These are phyloP conservation scores for Stagonosporopsis rhizophila DNA, from an alignment of 2,329 filamentous ascomycete species.

Conservation along the genomic window DNA sequence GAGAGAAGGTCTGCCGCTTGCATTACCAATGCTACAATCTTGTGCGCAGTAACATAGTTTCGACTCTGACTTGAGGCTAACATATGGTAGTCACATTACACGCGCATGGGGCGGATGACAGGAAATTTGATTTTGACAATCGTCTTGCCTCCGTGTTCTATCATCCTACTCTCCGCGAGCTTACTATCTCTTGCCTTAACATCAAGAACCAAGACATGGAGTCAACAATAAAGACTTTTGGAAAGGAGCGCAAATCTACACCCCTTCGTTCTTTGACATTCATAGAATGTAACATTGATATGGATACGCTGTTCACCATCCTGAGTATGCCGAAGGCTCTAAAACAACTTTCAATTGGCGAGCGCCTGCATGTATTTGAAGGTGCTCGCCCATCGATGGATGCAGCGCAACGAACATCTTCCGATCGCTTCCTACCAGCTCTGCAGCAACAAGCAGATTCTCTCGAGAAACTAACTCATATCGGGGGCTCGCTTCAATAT, in stretches of 20 bases:
- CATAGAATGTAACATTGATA: conserved; percentile 48
- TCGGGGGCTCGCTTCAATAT: conserved; percentile 29
- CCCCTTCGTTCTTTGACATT: conserved; percentile 41
- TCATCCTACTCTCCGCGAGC: conserved; percentile 41
- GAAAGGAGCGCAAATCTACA: conserved; percentile 33
- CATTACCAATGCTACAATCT: conserved; percentile 41
- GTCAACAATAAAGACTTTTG: conserved; percentile 13
- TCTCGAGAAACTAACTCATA: conserved; percentile 38
- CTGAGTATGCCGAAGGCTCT: conserved; percentile 44
- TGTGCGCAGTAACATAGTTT: conserved; percentile 25
- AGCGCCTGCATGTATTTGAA: conserved; percentile 40
- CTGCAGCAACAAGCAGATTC: conserved; percentile 43
- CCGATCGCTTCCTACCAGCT: conserved; percentile 36
- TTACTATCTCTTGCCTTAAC: conserved; percentile 46
- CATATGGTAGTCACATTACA: conserved; percentile 40
- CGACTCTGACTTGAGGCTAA: conserved; percentile 15
- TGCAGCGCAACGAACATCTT: conserved; percentile 28
- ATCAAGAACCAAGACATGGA: conserved; percentile 30
- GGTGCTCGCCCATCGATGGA: conserved; percentile 30
- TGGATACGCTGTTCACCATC: conserved; percentile 36
- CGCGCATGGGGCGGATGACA: conserved; percentile 37
- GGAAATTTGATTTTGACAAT: conserved; percentile 37
- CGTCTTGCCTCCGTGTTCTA: conserved; percentile 39
- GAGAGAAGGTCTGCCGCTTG: conserved; percentile 17
- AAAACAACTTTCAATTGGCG: conserved; percentile 42